Conservation (phyloP, 805 yeast species). For the Yamadazyma tumulicola region DNA sequence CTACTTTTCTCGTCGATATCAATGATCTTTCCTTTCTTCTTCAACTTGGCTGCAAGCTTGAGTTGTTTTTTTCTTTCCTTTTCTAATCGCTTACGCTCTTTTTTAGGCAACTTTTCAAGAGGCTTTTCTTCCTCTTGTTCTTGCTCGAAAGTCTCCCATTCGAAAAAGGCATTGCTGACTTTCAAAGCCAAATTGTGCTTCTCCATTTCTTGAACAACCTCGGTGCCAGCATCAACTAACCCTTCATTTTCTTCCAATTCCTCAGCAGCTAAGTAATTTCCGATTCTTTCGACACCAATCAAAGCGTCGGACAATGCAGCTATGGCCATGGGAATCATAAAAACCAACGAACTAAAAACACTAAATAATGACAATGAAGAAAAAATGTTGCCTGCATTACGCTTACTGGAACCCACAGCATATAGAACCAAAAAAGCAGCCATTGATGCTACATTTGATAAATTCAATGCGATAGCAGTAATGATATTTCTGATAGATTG, state of each 20-base stretch:
- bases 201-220: slow-evolving; percentile 20
- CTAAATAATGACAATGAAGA: slow-evolving; percentile 69
- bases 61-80: slow-evolving; percentile 4
- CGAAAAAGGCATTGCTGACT: slow-evolving; percentile 21
- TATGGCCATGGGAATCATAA: slow-evolving; percentile 68
- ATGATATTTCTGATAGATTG: slow-evolving; percentile 60
- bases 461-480: slow-evolving; percentile 61
- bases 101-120: neutral
- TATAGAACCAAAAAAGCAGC: slow-evolving; percentile 42
- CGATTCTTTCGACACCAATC: slow-evolving; percentile 57
- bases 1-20: slow-evolving; percentile 1
- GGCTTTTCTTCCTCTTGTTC: slow-evolving; percentile 17
- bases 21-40: slow-evolving; percentile 1
- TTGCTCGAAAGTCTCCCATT: slow-evolving; percentile 26
- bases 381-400: slow-evolving; percentile 61
- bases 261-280: slow-evolving; percentile 45
- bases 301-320: slow-evolving; percentile 67
- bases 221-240: slow-evolving; percentile 22
- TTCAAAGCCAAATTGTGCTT: slow-evolving; percentile 19
- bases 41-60: slow-evolving; percentile 2
- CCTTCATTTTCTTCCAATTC: slow-evolving; percentile 36
- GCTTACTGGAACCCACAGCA: slow-evolving; percentile 24
- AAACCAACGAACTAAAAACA: slow-evolving; percentile 56
- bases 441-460: slow-evolving; percentile 73
- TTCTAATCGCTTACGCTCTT: slow-evolving; percentile 5